These are phyloP conservation scores for Epichloe amarillans DNA, from an alignment of 2,329 filamentous ascomycete species.

Conservation along the genomic window DNA sequence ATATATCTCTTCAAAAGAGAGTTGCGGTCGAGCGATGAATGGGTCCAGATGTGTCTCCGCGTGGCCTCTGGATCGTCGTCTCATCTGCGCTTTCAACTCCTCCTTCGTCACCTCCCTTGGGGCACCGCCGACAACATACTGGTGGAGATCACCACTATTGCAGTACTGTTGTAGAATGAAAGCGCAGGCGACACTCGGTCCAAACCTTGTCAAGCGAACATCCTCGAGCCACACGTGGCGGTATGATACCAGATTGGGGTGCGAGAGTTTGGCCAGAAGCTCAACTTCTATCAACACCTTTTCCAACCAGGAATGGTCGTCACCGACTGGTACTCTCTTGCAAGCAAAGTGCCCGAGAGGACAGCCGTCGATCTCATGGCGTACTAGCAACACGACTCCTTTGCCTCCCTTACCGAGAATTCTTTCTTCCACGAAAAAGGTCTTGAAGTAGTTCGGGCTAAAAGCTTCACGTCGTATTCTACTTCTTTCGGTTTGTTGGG, in stretches of 20 bases:
- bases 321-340: constrained; percentile 89
- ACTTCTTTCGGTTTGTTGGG: constrained; percentile 36
- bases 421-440: constrained; percentile 81
- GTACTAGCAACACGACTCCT: constrained; percentile 86
- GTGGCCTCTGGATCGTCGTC: constrained; percentile 69
- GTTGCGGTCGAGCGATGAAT: constrained; percentile 24
- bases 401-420: constrained; percentile 84
- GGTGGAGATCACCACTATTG: constrained; percentile 81
- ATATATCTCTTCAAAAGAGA: constrained; percentile 83
- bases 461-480: constrained; percentile 81
- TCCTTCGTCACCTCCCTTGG: constrained; percentile 59
- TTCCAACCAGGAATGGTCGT: constrained; percentile 90
- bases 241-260: constrained; percentile 92
- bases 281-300: constrained; percentile 91
- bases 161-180: constrained; percentile 98
- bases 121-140: constrained; percentile 63
- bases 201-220: constrained; percentile 69
- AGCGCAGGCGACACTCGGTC: constrained; percentile 82
- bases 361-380: constrained; percentile 82
- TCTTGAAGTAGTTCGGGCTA: constrained; percentile 81
- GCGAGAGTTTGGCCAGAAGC: constrained; percentile 77
- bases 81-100: constrained; percentile 75
- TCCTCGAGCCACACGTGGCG: constrained; percentile 96
- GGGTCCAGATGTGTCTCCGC: constrained; percentile 47
- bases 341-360: constrained; percentile 85